Conservation (phyloP, 108 stramenopile genomes). For the Cyclotella sp. region DNA sequence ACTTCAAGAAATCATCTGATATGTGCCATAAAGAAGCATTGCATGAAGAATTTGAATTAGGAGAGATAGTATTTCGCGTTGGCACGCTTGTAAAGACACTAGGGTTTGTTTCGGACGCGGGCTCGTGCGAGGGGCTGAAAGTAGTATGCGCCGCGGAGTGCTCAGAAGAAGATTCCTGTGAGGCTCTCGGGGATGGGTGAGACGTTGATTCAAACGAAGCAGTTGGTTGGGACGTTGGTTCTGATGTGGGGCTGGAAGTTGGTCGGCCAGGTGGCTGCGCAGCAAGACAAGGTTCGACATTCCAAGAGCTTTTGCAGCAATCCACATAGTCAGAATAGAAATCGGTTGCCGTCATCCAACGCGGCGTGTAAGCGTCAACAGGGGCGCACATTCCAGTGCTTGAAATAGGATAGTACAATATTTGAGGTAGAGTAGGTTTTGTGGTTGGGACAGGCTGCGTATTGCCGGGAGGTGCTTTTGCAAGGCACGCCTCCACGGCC, state of each 20-base stretch:
- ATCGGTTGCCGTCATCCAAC: not conserved
- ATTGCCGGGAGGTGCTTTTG: not conserved
- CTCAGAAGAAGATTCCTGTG: not conserved
- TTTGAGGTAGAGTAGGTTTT: not conserved
- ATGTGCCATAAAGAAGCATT: not conserved
- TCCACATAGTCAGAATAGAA: not conserved
- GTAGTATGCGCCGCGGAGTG: not conserved
- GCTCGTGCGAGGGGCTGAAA: not conserved
- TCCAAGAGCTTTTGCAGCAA: not conserved
- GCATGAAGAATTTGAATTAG: not conserved
- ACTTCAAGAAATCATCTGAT: constrained; percentile 1
- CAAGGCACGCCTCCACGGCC: not conserved
- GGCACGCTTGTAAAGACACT: not conserved
- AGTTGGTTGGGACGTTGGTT: not conserved
- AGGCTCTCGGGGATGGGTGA: not conserved
- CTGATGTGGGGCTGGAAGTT: not conserved
- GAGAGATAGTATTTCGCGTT: not conserved
- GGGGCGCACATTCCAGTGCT: constrained; percentile 9
- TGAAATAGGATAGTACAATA: not conserved
- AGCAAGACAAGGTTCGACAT: not conserved
- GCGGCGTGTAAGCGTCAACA: not conserved
- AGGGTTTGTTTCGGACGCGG: not conserved
- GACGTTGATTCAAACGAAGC: not conserved
- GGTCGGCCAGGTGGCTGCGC: not conserved
- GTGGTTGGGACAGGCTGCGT: not conserved